These are phyloP conservation scores for Talaromyces sp. DNA, from an alignment of 2,329 filamentous ascomycete genomes.

Conservation along the genomic window DNA sequence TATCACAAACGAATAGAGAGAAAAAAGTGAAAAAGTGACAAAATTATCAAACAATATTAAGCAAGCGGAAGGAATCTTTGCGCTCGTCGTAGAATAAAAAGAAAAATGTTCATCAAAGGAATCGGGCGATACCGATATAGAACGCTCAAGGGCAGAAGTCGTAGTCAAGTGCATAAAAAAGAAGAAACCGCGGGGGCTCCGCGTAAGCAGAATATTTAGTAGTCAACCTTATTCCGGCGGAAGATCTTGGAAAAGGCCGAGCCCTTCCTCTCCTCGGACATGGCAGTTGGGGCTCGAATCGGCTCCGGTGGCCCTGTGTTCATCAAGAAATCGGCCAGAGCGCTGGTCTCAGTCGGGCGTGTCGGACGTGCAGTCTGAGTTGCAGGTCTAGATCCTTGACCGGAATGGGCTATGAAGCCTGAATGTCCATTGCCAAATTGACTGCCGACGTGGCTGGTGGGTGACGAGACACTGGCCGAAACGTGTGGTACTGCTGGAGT, in stretches of 20 bases:
- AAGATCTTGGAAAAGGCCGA: conserved; percentile 21
- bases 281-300: conserved; percentile 11
- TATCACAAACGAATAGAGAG: not conserved
- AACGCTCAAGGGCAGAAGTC: conserved; percentile 1
- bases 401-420: conserved; percentile 34
- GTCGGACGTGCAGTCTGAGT: conserved; percentile 12
- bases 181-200: conserved; percentile 3
- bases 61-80: not conserved
- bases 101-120: not conserved
- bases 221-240: conserved; percentile 21
- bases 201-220: conserved; percentile 5
- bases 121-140: not conserved
- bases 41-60: not conserved
- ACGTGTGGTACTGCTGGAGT: conserved; percentile 1
- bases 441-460: not conserved
- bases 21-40: not conserved
- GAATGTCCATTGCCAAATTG: conserved; percentile 22
- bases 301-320: conserved; percentile 59
- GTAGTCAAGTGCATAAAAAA: conserved; percentile 4
- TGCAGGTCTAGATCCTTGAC: conserved; percentile 24
- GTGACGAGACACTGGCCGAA: not conserved
- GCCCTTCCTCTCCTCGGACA: conserved; percentile 13
- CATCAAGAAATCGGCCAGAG: conserved; percentile 67
- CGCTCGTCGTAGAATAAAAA: not conserved
- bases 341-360: conserved; percentile 49